Evolutionary conservation across 2,329 filamentous ascomycete genomes (phyloP).

Genomic region (Ophiostoma populinum): DNA sequence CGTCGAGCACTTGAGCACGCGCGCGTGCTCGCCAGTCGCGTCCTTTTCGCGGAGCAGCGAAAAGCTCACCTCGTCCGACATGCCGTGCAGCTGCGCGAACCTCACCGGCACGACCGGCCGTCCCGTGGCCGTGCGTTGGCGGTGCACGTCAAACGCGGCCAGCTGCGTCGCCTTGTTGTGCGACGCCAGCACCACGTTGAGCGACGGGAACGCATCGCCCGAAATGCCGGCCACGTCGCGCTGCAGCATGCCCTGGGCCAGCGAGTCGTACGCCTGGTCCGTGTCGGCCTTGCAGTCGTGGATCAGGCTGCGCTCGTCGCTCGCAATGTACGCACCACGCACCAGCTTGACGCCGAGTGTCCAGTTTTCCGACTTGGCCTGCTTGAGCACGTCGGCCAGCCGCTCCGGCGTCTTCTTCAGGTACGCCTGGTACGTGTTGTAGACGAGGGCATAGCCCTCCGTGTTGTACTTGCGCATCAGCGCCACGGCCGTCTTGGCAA

Average conservation of each 20-base stretch:
- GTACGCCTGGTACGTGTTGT: slow-evolving; percentile 1
- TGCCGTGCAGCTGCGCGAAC: slow-evolving; percentile 1
- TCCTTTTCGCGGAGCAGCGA: not conserved
- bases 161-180: slow-evolving; percentile 1
- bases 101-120: not conserved
- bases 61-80: slow-evolving; percentile 1
- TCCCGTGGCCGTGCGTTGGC: not conserved
- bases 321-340: not conserved
- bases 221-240: slow-evolving; percentile 6
- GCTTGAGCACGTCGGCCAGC: not conserved
- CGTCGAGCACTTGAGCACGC: slow-evolving; percentile 1
- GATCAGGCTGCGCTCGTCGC: not conserved
- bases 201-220: not conserved
- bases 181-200: not conserved
- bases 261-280: not conserved
- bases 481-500: not conserved
- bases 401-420: not conserved
- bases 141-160: not conserved
- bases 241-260: slow-evolving; percentile 9
- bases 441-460: not conserved
- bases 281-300: not conserved
- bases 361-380: no score
- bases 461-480: slow-evolving; percentile 2
- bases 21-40: not conserved
- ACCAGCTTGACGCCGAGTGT: not conserved